Base-by-base conservation (phyloP, 495 filamentous ascomycete species). In the Trichodelitschia bisporula region DNA sequence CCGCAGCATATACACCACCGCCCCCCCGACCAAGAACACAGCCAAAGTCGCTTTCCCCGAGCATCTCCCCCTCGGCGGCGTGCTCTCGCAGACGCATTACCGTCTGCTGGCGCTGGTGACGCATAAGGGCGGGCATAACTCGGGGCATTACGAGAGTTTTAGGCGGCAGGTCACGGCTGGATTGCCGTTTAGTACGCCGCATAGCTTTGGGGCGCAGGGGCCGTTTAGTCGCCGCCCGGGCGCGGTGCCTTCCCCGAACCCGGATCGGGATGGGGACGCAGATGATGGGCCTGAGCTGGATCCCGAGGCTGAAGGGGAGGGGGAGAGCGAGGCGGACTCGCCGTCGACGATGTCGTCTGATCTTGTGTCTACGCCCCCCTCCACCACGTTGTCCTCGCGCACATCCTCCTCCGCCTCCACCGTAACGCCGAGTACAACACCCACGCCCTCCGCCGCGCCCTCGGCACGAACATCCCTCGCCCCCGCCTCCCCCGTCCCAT, bases 141-240 rank as follows among this genome's bases (percentile, higher is more conserved):
- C 78, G 35, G 86, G 86, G 1, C 86, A 99, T 47, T 99, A 99
- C 50, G 86, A 99, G 47, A 78, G 82, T 1, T 95, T 95, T 51
- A 64, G 86, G 18, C 65, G 86, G n/a, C 90, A 93, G 48, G 21
- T 69, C 61, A 30, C 48, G 50, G 28, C 56, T 66, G 6, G 8
- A 6, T 19, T 41, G 1, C 79, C 82, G 0, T 93, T 66, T 40
- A 77, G 79, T 0, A 93, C 79, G 0, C 77, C 78, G 0, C 66
- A 73, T 44, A 62, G 65, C 0, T 78, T 83, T 49, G 69, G 72
- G 27, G 55, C 62, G 4, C 70, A 69, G 4, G 72, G 66, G 2
- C 66, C 69, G 15, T 77, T 71, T 39, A 77, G 74, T 40, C 61
- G 55, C 13, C 26, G 40, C 15, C 29, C 45, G 8, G 46, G 44